Evolutionary conservation across 1,284 basidiomycete genomes (phyloP).

Genomic region (Porogramme epimiltina): DNA sequence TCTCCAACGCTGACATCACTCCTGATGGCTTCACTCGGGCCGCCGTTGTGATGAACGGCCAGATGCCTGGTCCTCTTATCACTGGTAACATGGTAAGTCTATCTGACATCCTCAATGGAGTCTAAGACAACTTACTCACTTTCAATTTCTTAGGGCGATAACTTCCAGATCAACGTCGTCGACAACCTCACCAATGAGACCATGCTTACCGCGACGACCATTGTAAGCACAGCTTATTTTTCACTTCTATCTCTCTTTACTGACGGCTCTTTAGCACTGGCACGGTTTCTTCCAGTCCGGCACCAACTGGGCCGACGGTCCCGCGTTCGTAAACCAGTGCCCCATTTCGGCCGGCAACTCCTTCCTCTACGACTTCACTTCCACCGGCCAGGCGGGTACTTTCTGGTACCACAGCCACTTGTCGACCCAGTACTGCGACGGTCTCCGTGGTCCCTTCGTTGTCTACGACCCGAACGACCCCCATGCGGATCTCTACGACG

Average conservation of each 20-base stretch:
- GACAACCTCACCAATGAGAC: conserved; percentile 34
- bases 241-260: no score
- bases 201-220: conserved; percentile 37
- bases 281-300: conserved; percentile 33
- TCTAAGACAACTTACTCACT: not conserved
- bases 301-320: conserved; percentile 35
- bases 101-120: not conserved
- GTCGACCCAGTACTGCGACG: conserved; percentile 30
- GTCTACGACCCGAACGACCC: conserved; percentile 44
- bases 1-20: conserved; percentile 20
- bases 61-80: conserved; percentile 30
- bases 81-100: conserved; percentile 23
- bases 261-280: conserved; percentile 35
- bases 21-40: conserved; percentile 25
- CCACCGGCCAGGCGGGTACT: conserved; percentile 32
- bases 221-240: conserved; percentile 28
- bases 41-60: conserved; percentile 25
- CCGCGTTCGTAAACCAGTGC: conserved; percentile 34
- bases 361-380: conserved; percentile 41
- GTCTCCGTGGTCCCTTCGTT: conserved; percentile 34
- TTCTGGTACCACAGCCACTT: conserved; percentile 17
- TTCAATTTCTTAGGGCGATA: conserved; percentile 25
- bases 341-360: conserved; percentile 44
- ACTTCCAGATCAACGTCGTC: conserved; percentile 37
- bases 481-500: conserved; percentile 36